Conservation (phyloP, 108 stramenopile genomes). For the Pseudonitzschia delicatissima region DNA sequence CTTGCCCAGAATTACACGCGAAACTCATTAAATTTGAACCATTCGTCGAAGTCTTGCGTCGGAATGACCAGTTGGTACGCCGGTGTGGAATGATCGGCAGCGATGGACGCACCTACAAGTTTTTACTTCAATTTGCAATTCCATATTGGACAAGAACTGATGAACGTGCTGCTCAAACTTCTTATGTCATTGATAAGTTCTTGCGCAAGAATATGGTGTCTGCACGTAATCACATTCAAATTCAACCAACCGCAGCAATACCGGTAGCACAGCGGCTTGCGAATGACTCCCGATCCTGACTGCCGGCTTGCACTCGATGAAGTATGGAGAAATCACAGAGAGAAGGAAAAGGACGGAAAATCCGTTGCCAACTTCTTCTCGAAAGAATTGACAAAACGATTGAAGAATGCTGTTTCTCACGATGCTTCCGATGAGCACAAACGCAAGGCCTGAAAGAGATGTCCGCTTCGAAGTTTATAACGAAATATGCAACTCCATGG, state of each 20-base stretch:
- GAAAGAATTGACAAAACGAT: conserved; percentile 23
- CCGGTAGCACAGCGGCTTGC: conserved; percentile 82
- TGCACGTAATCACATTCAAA: conserved; percentile 55
- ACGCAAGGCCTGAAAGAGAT: conserved; percentile 15
- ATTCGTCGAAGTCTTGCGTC: conserved; percentile 49
- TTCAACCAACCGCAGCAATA: conserved; percentile 73
- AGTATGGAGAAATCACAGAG: conserved; percentile 20
- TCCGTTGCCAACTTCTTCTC: conserved; percentile 16
- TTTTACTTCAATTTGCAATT: conserved; percentile 77
- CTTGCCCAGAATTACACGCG: conserved; percentile 79
- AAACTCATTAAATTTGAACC: conserved; percentile 74
- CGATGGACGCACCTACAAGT: conserved; percentile 71
- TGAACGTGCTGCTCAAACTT: conserved; percentile 74
- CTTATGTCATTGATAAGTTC: conserved; percentile 63
- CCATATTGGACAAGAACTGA: conserved; percentile 86
- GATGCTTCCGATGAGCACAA: conserved; percentile 26
- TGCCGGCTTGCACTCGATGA: conserved; percentile 63
- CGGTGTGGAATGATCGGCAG: conserved; percentile 80
- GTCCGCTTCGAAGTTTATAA: conserved; percentile 49
- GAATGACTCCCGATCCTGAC: conserved; percentile 61
- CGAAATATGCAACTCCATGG: conserved; percentile 47
- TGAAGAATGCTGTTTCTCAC: conserved; percentile 9
- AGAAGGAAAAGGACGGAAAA: neutral
- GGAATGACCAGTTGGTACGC: conserved; percentile 67
- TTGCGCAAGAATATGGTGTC: conserved; percentile 51